Base-by-base conservation (phyloP, 2,329 filamentous ascomycete genomes). In the Pestalotiopsis sp. region DNA sequence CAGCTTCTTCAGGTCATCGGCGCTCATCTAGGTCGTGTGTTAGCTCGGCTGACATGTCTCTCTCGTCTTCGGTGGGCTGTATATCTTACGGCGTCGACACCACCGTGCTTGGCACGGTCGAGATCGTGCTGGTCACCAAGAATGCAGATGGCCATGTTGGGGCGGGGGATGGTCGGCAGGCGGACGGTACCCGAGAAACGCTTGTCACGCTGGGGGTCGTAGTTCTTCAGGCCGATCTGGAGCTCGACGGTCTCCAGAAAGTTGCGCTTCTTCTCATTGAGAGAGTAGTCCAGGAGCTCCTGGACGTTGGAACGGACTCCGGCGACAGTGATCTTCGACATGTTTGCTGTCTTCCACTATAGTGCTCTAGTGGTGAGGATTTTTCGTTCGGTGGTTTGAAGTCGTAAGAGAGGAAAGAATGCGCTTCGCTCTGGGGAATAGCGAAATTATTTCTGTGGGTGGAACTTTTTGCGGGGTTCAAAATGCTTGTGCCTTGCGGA, bases 161-260 rank as follows among this genome's bases (percentile, higher is more conserved):
- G 96, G 83, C 94, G 94, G 79, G 95, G 96, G 78, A 98, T 89
- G 80, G 90, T 89, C 77, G 95, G 95, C 80, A 98, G 93, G 88
- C 92, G 94, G 89, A 99, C 93, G 85, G 96, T 98, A 86, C 96
- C 96, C 69, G 94, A 97, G 95, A 99, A 99, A 97, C 95, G 95
- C 95, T 99, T 99, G 89, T 99, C 96, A 94, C 96, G 95, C 92
- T 98, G 97, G 83, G 97, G 91, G 84, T 65, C 67, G 62, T 59
- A 97, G 92, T 97, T 97, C 93, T 97, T 97, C 83, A 97, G 91
- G 84, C 94, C 94, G 89, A 97, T 96, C 85, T 94, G 80, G 73
- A 81, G 92, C 85, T 94, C 92, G 84, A 97, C 94, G 82, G 93
- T 95, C 89, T 96, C 94, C 83, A 97, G 89, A 89, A 97, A 98